Evolutionary conservation across 371 early-diverging fungal species (phyloP), one percentile per base, ranked within the genome.

Genomic region (Mortierella sp.): DNA sequence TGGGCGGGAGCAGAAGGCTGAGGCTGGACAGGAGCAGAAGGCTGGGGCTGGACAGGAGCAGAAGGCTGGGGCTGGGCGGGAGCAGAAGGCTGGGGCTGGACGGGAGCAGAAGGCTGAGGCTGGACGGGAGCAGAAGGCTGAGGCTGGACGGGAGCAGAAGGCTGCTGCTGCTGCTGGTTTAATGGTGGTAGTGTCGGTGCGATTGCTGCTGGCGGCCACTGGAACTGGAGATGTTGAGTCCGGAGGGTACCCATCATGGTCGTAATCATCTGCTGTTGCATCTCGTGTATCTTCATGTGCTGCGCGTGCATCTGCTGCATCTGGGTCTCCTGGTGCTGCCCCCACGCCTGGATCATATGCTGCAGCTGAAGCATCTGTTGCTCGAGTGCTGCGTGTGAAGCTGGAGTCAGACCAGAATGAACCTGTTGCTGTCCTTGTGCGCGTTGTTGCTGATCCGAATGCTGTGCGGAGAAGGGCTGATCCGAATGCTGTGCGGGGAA

Each of bases 181-280:
- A 16, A 19, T 5, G 6, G 1, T 1, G 22, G 47, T 47, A 47
- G n/a, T n/a, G n/a, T n/a, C n/a, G n/a, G n/a, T n/a, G n/a, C n/a
- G n/a, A n/a, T n/a, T n/a, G n/a, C n/a, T n/a, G n/a, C n/a, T n/a
- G n/a, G n/a, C n/a, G 58, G 68, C 39, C 34, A 58, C 16, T 58
- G 58, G 34, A 7, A 9, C 58, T 58, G 58, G 2, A 34, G 2
- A 16, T 58, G 58, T 19, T 58, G 58, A 19, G 58, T 58, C 58
- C 58, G 58, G 58, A 58, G 58, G 58, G 58, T 22, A 7, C 19
- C 19, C 58, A 58, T 58, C 58, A 58, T 58, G 19, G 58, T 58
- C 19, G 58, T 58, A 58, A 58, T 58, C 58, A 58, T 58, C 34
- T 58, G 58, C 34, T 58, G 58, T 19, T 58, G 58, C 58, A 58